Evolutionary conservation across 371 early-diverging fungal genomes (phyloP).

Genomic region (Funneliformis caledonium): DNA sequence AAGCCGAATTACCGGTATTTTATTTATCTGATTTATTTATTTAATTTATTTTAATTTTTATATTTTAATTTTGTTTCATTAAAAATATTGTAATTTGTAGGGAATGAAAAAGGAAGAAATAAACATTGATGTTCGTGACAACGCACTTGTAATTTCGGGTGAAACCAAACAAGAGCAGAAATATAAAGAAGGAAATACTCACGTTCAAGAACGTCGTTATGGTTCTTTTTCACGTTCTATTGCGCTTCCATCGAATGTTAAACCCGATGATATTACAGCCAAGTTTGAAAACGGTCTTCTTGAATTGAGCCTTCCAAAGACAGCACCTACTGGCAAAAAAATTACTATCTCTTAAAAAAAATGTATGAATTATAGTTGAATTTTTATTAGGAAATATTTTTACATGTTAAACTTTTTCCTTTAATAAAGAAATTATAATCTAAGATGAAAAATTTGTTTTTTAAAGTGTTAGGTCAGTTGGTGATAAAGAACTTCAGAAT

Average conservation of each 20-base stretch:
- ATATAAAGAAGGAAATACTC: constrained; percentile 51
- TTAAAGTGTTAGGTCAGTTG: too few species aligned
- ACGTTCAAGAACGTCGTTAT: constrained; percentile 55
- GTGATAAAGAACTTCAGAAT: too few species aligned
- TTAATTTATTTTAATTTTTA: too few species aligned
- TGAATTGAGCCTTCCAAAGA: constrained; percentile 57
- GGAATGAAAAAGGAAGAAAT: constrained; percentile 61
- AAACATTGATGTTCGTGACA: constrained; percentile 48
- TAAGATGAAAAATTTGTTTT: too few species aligned
- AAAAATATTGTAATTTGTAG: background rate
- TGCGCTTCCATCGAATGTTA: constrained; percentile 56
- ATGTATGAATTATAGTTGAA: too few species aligned
- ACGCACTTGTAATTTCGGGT: constrained; percentile 49
- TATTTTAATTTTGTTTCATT: background rate
- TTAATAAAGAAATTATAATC: too few species aligned
- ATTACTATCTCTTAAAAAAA: constrained; percentile 45
- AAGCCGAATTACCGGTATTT: constrained; percentile 53
- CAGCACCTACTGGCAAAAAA: constrained; percentile 43
- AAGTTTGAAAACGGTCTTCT: constrained; percentile 65
- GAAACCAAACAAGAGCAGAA: constrained; percentile 48
- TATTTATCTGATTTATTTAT: background rate
- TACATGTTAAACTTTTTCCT: too few species aligned
- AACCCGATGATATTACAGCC: constrained; percentile 55
- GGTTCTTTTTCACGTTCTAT: constrained; percentile 59
- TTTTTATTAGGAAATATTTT: too few species aligned